A percentile compares a stretch with the other conserved stretches of the same genome.
Conservation (phyloP, 2,329 filamentous ascomycete species). For the Fusarium azukiicola region DNA sequence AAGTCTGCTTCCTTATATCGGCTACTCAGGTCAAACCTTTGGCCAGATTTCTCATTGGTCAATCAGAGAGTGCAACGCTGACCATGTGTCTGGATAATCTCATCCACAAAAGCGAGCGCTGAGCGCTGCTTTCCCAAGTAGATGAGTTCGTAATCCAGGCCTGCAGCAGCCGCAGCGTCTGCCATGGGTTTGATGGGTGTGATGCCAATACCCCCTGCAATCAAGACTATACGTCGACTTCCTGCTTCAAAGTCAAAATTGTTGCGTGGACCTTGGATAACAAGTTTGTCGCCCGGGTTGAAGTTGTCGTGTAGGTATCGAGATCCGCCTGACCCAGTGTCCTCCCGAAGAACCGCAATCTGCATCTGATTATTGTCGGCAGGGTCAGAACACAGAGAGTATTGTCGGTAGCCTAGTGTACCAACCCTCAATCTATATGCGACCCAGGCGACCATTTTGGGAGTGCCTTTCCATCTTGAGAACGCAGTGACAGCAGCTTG, state of each 20-base stretch:
- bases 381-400: neutral
- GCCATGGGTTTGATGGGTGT: constrained; percentile 18
- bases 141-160: neutral
- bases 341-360: neutral
- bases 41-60: neutral
- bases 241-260: neutral
- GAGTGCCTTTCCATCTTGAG: neutral
- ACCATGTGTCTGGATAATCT: neutral
- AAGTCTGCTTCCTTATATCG: neutral
- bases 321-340: neutral
- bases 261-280: neutral
- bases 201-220: constrained; percentile 16
- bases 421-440: neutral
- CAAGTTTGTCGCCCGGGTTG: neutral
- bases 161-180: neutral
- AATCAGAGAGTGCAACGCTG: neutral
- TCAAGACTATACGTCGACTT: neutral
- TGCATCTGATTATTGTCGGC: neutral
- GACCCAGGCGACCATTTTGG: neutral
- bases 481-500: neutral
- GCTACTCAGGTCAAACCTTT: neutral
- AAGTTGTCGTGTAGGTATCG: neutral
- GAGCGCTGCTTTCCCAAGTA: neutral
- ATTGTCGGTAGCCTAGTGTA: neutral
- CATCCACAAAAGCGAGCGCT: neutral